Evolutionary conservation across 2,329 filamentous ascomycete genomes (phyloP), one percentile per base, ranked within the genome.

Genomic region (Pezicula rhizophila): DNA sequence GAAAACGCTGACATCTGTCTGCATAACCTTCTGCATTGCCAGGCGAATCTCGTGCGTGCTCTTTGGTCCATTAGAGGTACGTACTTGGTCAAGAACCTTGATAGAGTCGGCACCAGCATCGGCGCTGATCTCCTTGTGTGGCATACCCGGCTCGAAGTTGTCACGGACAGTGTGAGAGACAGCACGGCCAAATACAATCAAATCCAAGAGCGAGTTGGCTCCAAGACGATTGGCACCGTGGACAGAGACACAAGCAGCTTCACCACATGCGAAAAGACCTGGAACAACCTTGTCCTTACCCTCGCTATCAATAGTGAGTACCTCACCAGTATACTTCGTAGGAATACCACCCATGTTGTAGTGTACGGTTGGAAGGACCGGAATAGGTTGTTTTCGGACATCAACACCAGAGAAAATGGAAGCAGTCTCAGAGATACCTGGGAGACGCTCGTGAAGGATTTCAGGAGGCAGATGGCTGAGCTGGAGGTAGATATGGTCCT

Each of bases 341-440:
- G 92, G 92, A 61, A 99, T 96, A 79, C 93, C 92, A 72, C 92
- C 92, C 93, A 97, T 99, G 80, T 96, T 96, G 81, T 99, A 99
- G 79, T 99, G 91, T 59, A 96, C 92, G 40, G 92, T 97, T 50
- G 92, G 92, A 55, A 97, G 79, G 58, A 97, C 92, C 53, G 92
- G 92, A 61, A 97, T 97, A 57, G 92, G 92, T 74, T 96, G 88
- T 78, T 96, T 96, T 66, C 84, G 86, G 60, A 99, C 92, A 69
- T 99, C 93, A 62, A 99, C 91, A 74, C 93, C 92, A 52, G 92
- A 80, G 72, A 99, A 99, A 65, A 97, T 97, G 61, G 89, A 90
- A 46, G 92, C 93, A 31, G 93, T 99, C 78, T 99, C 93, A 35
- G 92, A 96, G 69, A 99, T 99, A 82, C 92, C 92, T 49, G 92